A percentile compares a stretch with the other conserved stretches of the same genome.
These are phyloP conservation scores for Blumeria hordei DNA, from an alignment of 2,329 filamentous ascomycete species.

Conservation along the genomic window DNA sequence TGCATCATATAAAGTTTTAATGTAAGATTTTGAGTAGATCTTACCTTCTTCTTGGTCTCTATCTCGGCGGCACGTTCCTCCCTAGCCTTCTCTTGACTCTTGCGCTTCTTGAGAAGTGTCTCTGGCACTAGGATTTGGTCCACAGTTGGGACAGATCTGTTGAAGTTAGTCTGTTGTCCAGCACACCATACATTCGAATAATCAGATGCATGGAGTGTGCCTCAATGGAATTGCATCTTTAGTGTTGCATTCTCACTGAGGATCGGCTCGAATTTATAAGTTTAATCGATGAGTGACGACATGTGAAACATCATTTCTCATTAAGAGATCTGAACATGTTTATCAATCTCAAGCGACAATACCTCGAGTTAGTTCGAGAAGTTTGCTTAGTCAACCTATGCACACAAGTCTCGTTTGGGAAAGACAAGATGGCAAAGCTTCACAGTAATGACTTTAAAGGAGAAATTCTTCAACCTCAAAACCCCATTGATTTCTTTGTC, in stretches of 20 bases:
- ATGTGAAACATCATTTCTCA: not conserved
- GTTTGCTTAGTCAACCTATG: conserved; percentile 7
- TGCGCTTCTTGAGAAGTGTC: conserved; percentile 99
- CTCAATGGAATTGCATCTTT: conserved; percentile 57
- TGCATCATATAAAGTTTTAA: conserved; percentile 47
- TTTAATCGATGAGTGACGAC: conserved; percentile 51
- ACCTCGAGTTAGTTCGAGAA: conserved; percentile 34
- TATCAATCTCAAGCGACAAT: conserved; percentile 50
- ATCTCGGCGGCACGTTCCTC: conserved; percentile 60
- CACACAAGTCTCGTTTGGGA: not conserved
- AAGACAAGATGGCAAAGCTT: conserved; percentile 3
- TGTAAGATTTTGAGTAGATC: conserved; percentile 14
- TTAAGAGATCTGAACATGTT: not conserved
- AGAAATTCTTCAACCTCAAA: conserved; percentile 62
- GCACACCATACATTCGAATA: conserved; percentile 29
- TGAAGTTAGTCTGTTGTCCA: conserved; percentile 58
- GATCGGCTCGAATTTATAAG: conserved; percentile 54
- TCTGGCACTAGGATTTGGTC: conserved; percentile 95
- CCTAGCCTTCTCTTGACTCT: conserved; percentile 97
- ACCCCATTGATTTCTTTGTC: conserved; percentile 40
- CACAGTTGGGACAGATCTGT: conserved; percentile 73
- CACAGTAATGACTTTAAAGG: conserved; percentile 53
- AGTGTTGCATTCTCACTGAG: conserved; percentile 75
- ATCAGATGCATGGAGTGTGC: conserved; percentile 37
- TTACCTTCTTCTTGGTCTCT: conserved; percentile 74